Base-by-base conservation (phyloP, 768 basidiomycete genomes). In the Rhizopogon sp. region DNA sequence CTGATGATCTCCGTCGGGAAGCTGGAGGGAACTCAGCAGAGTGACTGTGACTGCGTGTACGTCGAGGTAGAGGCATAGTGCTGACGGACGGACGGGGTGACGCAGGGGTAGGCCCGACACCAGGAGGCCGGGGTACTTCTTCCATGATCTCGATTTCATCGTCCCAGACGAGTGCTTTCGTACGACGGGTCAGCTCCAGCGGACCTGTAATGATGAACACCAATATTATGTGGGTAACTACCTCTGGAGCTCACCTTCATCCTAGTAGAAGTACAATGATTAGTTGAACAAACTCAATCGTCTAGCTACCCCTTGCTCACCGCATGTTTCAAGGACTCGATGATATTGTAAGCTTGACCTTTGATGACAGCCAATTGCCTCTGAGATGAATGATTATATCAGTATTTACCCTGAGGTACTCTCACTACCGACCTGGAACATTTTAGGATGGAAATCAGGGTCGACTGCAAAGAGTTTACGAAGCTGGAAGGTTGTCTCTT, bases 281-380 rank as follows among this genome's bases (percentile, higher is more conserved):
- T 49, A 29, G 9, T 50, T 37, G 25, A 44, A 43, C n/a, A 52
- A 51, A 37, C 1, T 62, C 33, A 62, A 44, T 43, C 31, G 45
- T 39, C 7, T 43, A 43, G 31, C 22, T n/a, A 63, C 53, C 28
- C 17, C 11, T 14, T 9, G 76, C 85, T 67, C 65, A 90, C 90
- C 17, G 74, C 66, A 66, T 93, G 91, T 62, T 79, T 85, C 50
- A 93, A 72, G 2, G 89, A 92, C 66, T 93, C 88, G 2, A 94
- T 79, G 39, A 95, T 87, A 62, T 94, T 93, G 82, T 87, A 92
- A 41, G 89, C 93, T 66, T 95, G 93, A 11, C 91, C 93, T 72
- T 95, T 95, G 56, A 96, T 87, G 5, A 96, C 91, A n/a, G 91
- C 87, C 54, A 95, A 71, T 78, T 96, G 93, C 57, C 87, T 78